Evolutionary conservation across 768 basidiomycete genomes (phyloP).

Genomic region (Strobilomyces confusus): DNA sequence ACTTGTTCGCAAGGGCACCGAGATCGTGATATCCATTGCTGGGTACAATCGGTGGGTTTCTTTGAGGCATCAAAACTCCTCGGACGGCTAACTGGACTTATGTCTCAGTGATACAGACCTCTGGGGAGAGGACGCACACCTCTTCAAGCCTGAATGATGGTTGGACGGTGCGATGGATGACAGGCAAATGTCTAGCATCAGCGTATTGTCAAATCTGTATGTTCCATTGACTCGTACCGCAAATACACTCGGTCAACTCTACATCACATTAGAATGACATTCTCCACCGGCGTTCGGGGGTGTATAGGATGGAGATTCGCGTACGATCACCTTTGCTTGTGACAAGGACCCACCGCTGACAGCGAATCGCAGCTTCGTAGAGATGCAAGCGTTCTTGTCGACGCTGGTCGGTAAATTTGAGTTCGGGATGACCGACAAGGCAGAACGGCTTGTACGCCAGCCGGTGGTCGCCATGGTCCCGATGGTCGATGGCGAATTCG

Average conservation of each 20-base stretch:
- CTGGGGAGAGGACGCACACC: conserved; percentile 26
- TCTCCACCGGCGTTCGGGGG: no score
- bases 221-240: neutral
- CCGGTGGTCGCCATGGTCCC: conserved; percentile 30
- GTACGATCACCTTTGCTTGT: no score
- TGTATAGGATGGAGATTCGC: no score
- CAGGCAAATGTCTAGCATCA: conserved; percentile 5
- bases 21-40: conserved; percentile 46
- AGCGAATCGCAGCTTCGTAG: no score
- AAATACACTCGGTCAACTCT: no score
- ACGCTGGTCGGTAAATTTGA: no score
- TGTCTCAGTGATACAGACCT: conserved; percentile 14
- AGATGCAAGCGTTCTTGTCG: no score
- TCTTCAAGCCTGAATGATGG: conserved; percentile 16
- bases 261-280: no score
- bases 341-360: no score
- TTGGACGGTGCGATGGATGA: neutral
- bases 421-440: no score
- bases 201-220: conserved; percentile 17
- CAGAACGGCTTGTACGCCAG: no score
- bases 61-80: neutral
- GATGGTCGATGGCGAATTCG: no score
- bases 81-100: neutral
- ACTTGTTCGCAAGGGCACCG: conserved; percentile 47
- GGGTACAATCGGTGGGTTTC: conserved; percentile 51